These are phyloP conservation scores for Neurospora sp. DNA, from an alignment of 495 filamentous ascomycete genomes.

Conservation along the genomic window DNA sequence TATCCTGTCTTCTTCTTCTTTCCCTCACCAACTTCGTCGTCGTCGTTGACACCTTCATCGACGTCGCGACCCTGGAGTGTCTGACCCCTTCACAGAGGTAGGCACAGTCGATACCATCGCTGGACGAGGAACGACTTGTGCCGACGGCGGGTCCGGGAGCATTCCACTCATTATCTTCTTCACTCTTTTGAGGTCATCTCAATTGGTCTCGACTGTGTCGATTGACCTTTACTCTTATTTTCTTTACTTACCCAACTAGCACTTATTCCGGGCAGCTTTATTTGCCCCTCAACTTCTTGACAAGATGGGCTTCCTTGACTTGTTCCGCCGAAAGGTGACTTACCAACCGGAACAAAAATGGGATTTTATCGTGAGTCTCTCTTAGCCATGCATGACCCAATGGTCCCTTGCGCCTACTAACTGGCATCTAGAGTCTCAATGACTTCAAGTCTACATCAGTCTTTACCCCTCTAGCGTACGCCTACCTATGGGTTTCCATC, in stretches of 20 bases:
- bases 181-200: conserved; percentile 1
- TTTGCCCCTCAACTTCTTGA: conserved; percentile 15
- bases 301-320: conserved; percentile 66
- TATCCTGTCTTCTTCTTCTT: conserved; percentile 1
- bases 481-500: conserved; percentile 68
- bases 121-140: conserved; percentile 43
- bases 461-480: conserved; percentile 69
- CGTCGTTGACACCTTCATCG: conserved; percentile 2
- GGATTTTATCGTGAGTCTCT: conserved; percentile 73
- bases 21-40: conserved; percentile 1
- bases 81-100: conserved; percentile 17
- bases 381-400: conserved; percentile 2
- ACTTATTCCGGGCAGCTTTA: conserved; percentile 20
- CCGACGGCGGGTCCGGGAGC: conserved; percentile 28
- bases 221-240: conserved; percentile 9
- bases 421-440: conserved; percentile 54
- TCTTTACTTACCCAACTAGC: conserved; percentile 12
- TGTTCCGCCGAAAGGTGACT: conserved; percentile 54
- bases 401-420: not conserved
- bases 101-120: conserved; percentile 43
- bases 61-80: conserved; percentile 8
- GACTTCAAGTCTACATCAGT: conserved; percentile 81
- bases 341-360: conserved; percentile 78
- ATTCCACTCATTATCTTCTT: conserved; percentile 8
- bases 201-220: not conserved